Evolutionary conservation across 176 grass and related monocot species (phyloP), one percentile per base, ranked within the genome.

Genomic region (Ensete ventricosum): DNA sequence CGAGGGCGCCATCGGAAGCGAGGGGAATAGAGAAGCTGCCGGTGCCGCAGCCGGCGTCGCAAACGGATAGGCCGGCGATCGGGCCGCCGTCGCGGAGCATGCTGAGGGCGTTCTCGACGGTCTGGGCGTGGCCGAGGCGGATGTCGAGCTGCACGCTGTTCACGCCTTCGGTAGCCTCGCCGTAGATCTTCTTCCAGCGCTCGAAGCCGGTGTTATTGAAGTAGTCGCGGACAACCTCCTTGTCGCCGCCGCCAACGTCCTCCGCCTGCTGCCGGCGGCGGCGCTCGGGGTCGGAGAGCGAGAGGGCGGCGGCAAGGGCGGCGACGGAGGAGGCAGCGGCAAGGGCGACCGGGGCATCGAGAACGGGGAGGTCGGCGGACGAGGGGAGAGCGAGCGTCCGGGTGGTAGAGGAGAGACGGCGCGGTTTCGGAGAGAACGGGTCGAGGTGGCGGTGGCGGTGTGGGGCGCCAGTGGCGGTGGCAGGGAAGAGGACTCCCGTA

Each of bases 141-240:
- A 98, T 98, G 83, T 98, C 95, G 16, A 98, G 95, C 86, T 93
- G 95, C 43, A 98, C 90, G 69, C 88, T 82, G 82, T 98, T 98
- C 63, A 98, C 94, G 82, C 82, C 84, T 67, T 88, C 86, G 16
- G 90, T 91, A 14, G 81, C 53, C 5, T 86, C 82, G 21, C 86
- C 88, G 77, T 98, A 98, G 73, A 98, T 98, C 78, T 89, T 87
- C 77, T 88, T 84, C 95, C 95, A 98, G 71, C 95, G 66, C 69
- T 91, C 88, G 76, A 93, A 93, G 23, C 95, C 94, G 25, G 88
- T 98, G 8, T 91, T 88, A 83, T 93, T 93, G 84, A 98, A 98
- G 94, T 98, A 98, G 60, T 81, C 90, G 74, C 84, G 86, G 16
- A 93, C 94, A 1, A 88, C 90, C 70, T 92, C 94, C 83, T 97